Percentiles rank a stretch among this genome's conserved stretches.
These are phyloP conservation scores for Centella asiatica DNA, from an alignment of 129 eudicot species.

Conservation along the genomic window DNA sequence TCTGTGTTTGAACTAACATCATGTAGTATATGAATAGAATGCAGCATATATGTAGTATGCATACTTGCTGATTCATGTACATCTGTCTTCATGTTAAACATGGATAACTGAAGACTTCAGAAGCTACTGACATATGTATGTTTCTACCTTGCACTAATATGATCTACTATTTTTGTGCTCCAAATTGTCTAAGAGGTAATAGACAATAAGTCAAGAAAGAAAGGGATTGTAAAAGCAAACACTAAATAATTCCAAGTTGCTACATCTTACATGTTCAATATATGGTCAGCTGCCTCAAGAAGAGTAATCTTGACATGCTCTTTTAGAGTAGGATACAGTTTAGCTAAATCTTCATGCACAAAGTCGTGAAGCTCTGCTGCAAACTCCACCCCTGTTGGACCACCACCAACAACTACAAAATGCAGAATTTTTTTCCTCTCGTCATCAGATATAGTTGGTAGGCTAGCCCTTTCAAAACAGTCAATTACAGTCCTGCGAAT, in stretches of 20 bases:
- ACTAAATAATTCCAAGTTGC: background rate
- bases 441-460: conserved; percentile 56
- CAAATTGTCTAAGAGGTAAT: too few species aligned
- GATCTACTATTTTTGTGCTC: too few species aligned
- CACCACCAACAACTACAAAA: conserved; percentile 88
- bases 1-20: too few species aligned
- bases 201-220: background rate
- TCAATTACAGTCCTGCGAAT: conserved; percentile 63
- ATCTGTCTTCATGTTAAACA: too few species aligned
- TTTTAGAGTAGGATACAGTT: conserved; percentile 48
- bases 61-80: too few species aligned
- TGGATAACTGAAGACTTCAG: too few species aligned
- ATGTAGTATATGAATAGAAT: too few species aligned
- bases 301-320: conserved; percentile 50
- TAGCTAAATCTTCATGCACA: conserved; percentile 48
- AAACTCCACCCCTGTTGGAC: conserved; percentile 84
- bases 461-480: conserved; percentile 75
- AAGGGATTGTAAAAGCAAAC: background rate
- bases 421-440: conserved; percentile 66
- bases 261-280: conserved; percentile 55
- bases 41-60: too few species aligned
- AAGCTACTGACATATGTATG: background rate
- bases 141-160: background rate
- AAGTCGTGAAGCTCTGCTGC: conserved; percentile 85
- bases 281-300: conserved; percentile 69